Conservation (phyloP, 352 stramenopile genomes). For the Phytopythium oedochilum region DNA sequence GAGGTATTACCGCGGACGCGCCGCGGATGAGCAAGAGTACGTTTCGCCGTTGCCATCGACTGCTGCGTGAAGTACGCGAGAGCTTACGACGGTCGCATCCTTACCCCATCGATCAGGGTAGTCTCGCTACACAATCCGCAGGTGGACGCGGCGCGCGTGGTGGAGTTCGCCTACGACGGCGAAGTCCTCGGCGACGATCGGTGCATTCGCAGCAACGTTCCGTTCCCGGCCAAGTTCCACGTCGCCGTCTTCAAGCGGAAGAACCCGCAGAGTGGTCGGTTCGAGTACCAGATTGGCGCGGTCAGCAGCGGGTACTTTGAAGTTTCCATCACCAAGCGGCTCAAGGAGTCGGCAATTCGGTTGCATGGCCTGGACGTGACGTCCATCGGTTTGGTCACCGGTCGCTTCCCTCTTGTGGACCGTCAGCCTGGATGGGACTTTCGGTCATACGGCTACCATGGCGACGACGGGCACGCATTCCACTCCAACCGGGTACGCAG, state of each 20-base stretch:
- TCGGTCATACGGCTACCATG: constrained; percentile 70
- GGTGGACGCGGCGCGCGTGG: constrained; percentile 10
- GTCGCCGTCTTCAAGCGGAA: constrained; percentile 27
- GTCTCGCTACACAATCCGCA: constrained; percentile 17
- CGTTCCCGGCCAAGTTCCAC: constrained; percentile 30
- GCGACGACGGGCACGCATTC: constrained; percentile 70
- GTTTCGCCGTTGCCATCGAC: not conserved
- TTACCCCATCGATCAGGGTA: constrained; percentile 8
- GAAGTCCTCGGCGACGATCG: constrained; percentile 28
- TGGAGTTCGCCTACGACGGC: constrained; percentile 23
- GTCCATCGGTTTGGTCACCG: constrained; percentile 48
- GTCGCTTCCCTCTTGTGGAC: constrained; percentile 46
- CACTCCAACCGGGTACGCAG: constrained; percentile 20
- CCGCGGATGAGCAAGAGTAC: constrained; percentile 24
- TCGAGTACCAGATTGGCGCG: constrained; percentile 27
- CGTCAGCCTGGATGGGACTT: constrained; percentile 66
- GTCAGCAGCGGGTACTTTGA: constrained; percentile 32
- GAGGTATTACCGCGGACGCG: constrained; percentile 19
- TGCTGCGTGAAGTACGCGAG: too few relatives aligned
- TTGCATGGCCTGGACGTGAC: constrained; percentile 36
- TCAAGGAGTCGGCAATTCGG: constrained; percentile 19
- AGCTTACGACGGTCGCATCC: too few relatives aligned
- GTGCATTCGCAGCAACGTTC: constrained; percentile 22
- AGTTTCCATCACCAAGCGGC: constrained; percentile 23
- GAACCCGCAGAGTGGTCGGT: constrained; percentile 9